These are phyloP conservation scores for Termitomyces eurrhizus DNA, from an alignment of 768 basidiomycete genomes.

Conservation along the genomic window DNA sequence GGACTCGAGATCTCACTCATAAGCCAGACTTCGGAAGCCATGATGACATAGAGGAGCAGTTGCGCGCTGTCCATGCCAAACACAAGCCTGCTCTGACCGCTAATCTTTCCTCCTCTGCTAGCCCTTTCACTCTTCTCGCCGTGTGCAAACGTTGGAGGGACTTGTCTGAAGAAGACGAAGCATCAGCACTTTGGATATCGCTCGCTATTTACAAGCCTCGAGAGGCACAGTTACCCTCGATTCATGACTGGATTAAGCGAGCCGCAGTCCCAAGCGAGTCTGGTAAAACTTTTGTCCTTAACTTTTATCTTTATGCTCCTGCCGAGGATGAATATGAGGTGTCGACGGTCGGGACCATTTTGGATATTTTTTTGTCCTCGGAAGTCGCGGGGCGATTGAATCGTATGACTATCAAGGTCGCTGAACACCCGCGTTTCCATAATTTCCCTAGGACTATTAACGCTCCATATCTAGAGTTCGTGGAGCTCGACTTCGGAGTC, in stretches of 20 bases:
- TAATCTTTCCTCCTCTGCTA: constrained; percentile 3
- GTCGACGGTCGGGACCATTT: background rate
- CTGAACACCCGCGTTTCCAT: background rate
- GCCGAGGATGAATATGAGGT: background rate
- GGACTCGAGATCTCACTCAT: background rate
- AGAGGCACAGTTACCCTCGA: background rate
- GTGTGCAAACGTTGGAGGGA: constrained; percentile 6
- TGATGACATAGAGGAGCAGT: background rate
- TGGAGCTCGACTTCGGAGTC: background rate
- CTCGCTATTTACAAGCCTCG: constrained; percentile 9
- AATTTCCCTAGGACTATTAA: background rate
- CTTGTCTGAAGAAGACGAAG: background rate
- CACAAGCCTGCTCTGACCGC: constrained; percentile 1
- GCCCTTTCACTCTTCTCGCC: background rate
- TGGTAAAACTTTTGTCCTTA: background rate
- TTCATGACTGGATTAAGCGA: constrained; percentile 4
- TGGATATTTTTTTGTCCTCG: background rate
- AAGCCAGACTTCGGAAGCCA: background rate
- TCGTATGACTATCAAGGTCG: background rate
- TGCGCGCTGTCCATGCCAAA: background rate
- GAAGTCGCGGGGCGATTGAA: background rate
- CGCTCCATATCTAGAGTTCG: background rate
- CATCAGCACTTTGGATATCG: constrained; percentile 5
- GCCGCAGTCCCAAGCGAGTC: background rate
- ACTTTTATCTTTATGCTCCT: constrained; percentile 1